Percentiles rank a stretch among this genome's conserved stretches.
Evolutionary conservation across 371 early-diverging fungal genomes (phyloP).

Genomic region (Lichtheimia corymbifera): DNA sequence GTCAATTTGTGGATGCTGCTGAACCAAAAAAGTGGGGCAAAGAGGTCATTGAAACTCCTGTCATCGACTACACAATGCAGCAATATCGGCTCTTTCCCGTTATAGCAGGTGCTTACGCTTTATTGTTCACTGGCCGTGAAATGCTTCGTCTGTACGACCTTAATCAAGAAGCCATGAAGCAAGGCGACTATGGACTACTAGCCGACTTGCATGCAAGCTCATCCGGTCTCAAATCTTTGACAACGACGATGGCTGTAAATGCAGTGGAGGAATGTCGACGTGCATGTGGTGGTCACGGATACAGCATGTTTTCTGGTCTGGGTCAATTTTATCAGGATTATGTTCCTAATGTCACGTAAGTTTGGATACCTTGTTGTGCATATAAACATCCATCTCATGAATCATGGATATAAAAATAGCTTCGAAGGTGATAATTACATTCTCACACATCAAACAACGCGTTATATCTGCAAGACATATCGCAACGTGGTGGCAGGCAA

Average conservation of each 20-base stretch:
- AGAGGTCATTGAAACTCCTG: constrained; percentile 60
- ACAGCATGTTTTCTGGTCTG: constrained; percentile 73
- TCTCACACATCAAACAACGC: constrained; percentile 72
- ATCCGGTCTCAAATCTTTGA: constrained; percentile 81
- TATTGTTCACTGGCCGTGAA: constrained; percentile 65
- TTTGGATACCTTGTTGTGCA: neutral
- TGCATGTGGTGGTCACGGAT: constrained; percentile 86
- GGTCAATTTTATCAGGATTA: constrained; percentile 66
- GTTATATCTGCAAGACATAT: constrained; percentile 64
- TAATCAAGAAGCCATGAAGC: constrained; percentile 54
- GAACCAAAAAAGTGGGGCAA: constrained; percentile 40
- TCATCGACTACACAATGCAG: constrained; percentile 76
- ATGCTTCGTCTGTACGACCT: constrained; percentile 64
- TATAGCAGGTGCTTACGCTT: constrained; percentile 73
- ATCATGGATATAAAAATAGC: constrained; percentile 22
- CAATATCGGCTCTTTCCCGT: constrained; percentile 77
- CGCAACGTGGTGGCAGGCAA: constrained; percentile 54
- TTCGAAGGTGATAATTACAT: constrained; percentile 82
- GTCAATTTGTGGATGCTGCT: constrained; percentile 54
- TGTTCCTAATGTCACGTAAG: constrained; percentile 61
- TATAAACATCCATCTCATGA: neutral
- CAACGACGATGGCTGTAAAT: constrained; percentile 70
- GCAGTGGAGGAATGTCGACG: constrained; percentile 76
- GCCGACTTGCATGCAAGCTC: constrained; percentile 86
- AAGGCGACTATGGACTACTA: constrained; percentile 54